Evolutionary conservation across 177 flowering plant species (phyloP), one percentile per base, ranked within the genome.

Genomic region (Vitis hybrid): DNA sequence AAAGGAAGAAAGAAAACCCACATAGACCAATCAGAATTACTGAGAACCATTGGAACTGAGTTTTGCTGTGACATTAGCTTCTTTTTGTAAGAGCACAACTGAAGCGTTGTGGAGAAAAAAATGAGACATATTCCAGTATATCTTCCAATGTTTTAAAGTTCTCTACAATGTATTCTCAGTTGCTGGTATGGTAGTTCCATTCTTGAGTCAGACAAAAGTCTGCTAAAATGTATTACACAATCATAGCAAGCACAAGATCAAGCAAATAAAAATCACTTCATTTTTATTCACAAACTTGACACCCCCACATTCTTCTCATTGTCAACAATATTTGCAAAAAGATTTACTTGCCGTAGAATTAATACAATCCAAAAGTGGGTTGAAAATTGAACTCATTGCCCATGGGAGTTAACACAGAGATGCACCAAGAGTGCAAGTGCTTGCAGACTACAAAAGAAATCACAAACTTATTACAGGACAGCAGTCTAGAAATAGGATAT

Each of bases 401-500:
- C 32, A 56, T 40, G 19, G 66, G 69, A 40, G 15, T 15, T 10
- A 50, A 55, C 27, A 46, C 11, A 32, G 68, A 63, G 27, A 19
- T 2, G 49, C 79, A 51, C 56, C 62, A 65, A 58, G 54, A 49
- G 64, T 30, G 50, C 62, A 69, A 69, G 67, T 61, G 64, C 64
- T 60, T 72, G 30, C 62, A 68, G 18, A 70, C 48, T 62, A 68
- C 65, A 72, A 14, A 55, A 40, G 58, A 30, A 60, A 51, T 68
- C 68, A 19, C 70, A 71, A 72, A 57, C 72, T 82, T 76, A 72
- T 79, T 73, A 82, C 79, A 70, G 50, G 61, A 73, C 66, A 74
- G 56, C 49, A 10, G 68, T 70, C 70, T 51, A 40, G 72, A 56
- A 66, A 62, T 65, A 40, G 51, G 32, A 70, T 35, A 5, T 4